Evolutionary conservation across 192 early-diverging fungal species (phyloP), one percentile per base, ranked within the genome.

Genomic region (Backusella circina): DNA sequence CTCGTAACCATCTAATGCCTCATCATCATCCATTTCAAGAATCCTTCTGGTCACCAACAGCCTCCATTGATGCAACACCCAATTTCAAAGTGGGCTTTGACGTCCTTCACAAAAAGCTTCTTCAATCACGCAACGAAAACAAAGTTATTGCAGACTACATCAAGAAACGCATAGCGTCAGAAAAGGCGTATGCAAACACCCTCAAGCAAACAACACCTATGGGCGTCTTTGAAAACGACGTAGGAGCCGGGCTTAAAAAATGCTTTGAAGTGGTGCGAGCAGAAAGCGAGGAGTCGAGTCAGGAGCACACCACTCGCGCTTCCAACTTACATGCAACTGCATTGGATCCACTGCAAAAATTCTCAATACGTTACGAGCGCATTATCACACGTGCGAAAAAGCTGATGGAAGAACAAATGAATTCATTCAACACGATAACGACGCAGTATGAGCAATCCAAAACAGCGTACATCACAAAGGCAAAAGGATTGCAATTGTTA

Each of bases 111-210:
- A 72, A 74, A 36, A 86, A 86, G 50, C 54, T 86, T 8, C 79
- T 80, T 57, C 87, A 88, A 36, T 83, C 84, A n/a, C 76, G 67
- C 8, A 67, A 83, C 4, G 87, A 88, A 65, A 86, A 88, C 77
- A 79, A 86, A 39, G 87, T 86, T 54, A 84, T 88, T 54, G 38
- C 84, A 28, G 75, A 70, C 2, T 86, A 85, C 47, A 70, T 88
- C 41, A 72, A 78, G 33, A 82, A 84, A 35, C 82, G 85, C 5
- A 82, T 86, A 67, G 77, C 80, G 26, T 74, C 80, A 18, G 79
- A 84, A 72, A 76, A 81, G 57, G 66, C 71, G 2, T 84, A 85
- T 67, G 78, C 79, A 18, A 77, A 50, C 70, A 73, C 38, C 15
- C 75, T 75, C 41, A 50, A 81, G 44, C 41, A 67, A 38, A 51